Conservation (phyloP, 2,329 filamentous ascomycete genomes). For the Pyrenophora graminea region DNA sequence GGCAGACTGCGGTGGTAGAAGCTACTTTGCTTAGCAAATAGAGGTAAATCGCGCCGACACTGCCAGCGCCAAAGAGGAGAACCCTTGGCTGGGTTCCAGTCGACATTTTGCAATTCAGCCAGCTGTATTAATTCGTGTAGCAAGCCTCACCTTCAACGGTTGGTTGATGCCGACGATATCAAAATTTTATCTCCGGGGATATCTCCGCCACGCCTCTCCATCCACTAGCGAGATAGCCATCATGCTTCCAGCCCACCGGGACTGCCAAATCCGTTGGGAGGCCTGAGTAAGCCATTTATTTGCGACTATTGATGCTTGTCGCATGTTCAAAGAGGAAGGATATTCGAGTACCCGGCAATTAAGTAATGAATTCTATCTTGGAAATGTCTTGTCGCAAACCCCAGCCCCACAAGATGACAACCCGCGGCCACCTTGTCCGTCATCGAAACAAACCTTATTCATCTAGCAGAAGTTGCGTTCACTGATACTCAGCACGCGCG, state of each 20-base stretch:
- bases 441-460: too few species aligned
- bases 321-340: too few species aligned
- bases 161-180: not conserved
- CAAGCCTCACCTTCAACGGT: not conserved
- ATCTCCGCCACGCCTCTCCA: not conserved
- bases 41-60: conserved; percentile 50
- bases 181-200: not conserved
- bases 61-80: conserved; percentile 51
- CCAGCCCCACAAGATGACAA: not conserved
- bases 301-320: not conserved
- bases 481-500: too few species aligned
- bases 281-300: not conserved
- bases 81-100: conserved; percentile 21
- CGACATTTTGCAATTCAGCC: not conserved
- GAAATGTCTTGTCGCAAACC: not conserved
- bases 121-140: not conserved
- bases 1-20: conserved; percentile 51
- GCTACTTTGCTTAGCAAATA: conserved; percentile 49
- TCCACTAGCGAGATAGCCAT: not conserved
- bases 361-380: too few species aligned
- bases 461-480: too few species aligned
- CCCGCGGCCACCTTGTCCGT: not conserved
- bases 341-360: too few species aligned
- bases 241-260: not conserved
- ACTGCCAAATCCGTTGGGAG: not conserved